Evolutionary conservation across 257 asterid genomes (phyloP), one percentile per base, ranked within the genome.

Genomic region (Striga asiatica): DNA sequence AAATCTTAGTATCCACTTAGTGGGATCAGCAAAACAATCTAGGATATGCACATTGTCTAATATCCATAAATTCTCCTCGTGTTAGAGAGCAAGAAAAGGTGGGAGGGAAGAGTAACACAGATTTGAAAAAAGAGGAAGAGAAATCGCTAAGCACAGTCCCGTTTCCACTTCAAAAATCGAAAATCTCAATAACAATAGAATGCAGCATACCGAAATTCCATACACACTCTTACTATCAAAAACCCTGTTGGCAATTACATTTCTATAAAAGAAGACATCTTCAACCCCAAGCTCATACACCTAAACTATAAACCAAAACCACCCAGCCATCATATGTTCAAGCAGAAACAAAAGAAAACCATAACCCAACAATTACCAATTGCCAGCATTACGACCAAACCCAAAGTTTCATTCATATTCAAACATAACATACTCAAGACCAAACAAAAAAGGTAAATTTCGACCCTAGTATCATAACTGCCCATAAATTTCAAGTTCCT

Each of bases 391-490:
- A 37, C 23, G 55, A 34, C 16, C 58, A 23, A 3, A 8, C 22
- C 60, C 28, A 45, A 29, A 22, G 48, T 54, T 2, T 35, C 47
- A 43, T 16, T 49, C 50, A 35, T 22, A 54, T 49, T 5, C 58
- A 49, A 52, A 16, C 22, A 4, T 11, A 27, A 21, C 43, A 7
- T 12, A 52, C 14, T 13, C 25, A 25, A 48, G 2, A 14, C 29
- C 48, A 14, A 38, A 13, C 8, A 29, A 31, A 42, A 54, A 63
- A 43, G 60, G 23, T 29, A 28, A 56, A 22, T 8, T 37, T 56
- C 49, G 55, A 42, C 59, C 67, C 59, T 29, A 38, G 16, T 46
- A 5, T 46, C 64, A 50, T 54, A 29, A 54, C n/a, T 10, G 7
- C 7, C 32, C 32, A 7, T 28, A 28, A n/a, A n/a, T n/a, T n/a